Evolutionary conservation across 1,284 basidiomycete genomes (phyloP), one percentile per base, ranked within the genome.

Genomic region (Tremellales sp.): DNA sequence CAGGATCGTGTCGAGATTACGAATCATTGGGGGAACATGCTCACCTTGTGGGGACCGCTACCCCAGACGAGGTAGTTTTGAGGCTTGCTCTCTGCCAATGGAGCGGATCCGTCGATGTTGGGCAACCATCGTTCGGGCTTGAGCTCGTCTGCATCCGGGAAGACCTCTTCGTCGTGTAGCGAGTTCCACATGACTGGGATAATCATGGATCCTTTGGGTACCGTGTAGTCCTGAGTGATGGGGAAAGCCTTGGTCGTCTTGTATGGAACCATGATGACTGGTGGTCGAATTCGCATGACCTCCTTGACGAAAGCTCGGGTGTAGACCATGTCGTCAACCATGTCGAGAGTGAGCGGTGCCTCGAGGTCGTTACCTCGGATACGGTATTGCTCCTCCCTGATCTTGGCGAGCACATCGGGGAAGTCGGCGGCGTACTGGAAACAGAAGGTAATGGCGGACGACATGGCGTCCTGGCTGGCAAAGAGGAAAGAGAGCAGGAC

Each of bases 381-480:
- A 39, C 82, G 80, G 55, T 87, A 84, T 73, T 97, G 93, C 77
- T 98, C 94, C 67, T 87, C 89, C 48, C 87, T 82, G 60, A 98
- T 82, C 77, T 96, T 97, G 45, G 82, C 84, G 60, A 96, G 77
- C 50, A 96, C 77, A 23, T 93, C 87, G 3, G 94, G 94, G 64
- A 88, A 81, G 75, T 98, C 94, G 40, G 89, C 88, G 43, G 97
- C 80, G 73, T 94, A 89, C 77, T 98, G 96, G 83, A 98, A 94
- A 40, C 85, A 85, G 74, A 90, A 97, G 65, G 93, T 70, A 46
- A 76, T 77, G 46, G 89, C 89, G 54, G 85, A 87, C 68, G 88
- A 89, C 94, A 98, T 97, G 54, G 94, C 94, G 71, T 98, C 94
- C 77, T 98, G 94, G 23, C 87, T 90, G 8, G 96, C 94, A 65